Percentiles rank a stretch among this genome's conserved stretches.
Evolutionary conservation across 441 rosid species (phyloP).

Genomic region (Omphalea diandra): DNA sequence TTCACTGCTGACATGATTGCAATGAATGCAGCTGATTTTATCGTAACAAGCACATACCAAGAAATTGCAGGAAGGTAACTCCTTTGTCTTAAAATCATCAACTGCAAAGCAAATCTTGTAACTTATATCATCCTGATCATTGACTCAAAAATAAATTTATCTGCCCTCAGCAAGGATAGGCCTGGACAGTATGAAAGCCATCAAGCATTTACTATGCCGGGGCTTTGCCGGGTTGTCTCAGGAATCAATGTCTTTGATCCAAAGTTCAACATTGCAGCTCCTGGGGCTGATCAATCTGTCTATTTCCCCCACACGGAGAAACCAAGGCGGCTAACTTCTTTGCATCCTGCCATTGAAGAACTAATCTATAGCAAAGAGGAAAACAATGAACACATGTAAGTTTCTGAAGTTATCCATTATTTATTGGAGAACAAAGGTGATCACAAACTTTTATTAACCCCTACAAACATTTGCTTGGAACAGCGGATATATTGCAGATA

Average conservation of each 20-base stretch:
- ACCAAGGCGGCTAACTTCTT: slow-evolving; percentile 42
- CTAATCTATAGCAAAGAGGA: slow-evolving; percentile 61
- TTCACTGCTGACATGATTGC: slow-evolving; percentile 85
- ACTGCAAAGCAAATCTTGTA: no score
- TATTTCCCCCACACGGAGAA: slow-evolving; percentile 73
- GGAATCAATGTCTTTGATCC: slow-evolving; percentile 92
- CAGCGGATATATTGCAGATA: slow-evolving; percentile 82
- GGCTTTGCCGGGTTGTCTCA: slow-evolving; percentile 76
- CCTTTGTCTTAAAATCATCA: background rate
- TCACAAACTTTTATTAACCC: no score
- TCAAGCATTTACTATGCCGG: slow-evolving; percentile 84
- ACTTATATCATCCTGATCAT: background rate
- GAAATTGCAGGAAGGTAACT: slow-evolving; percentile 92
- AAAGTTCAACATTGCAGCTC: slow-evolving; percentile 87
- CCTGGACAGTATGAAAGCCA: slow-evolving; percentile 95
- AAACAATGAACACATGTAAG: slow-evolving; percentile 74
- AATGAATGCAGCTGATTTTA: slow-evolving; percentile 84
- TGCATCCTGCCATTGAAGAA: slow-evolving; percentile 74
- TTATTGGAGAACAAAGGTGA: background rate
- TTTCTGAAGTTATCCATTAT: background rate
- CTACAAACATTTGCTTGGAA: slow-evolving; percentile 11
- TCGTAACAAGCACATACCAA: slow-evolving; percentile 88
- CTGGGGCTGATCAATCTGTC: slow-evolving; percentile 92
- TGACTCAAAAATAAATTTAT: background rate
- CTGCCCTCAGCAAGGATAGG: slow-evolving; percentile 53